Evolutionary conservation across 1,139 yeast species (phyloP).

Genomic region (Geotrichum restrictum): DNA sequence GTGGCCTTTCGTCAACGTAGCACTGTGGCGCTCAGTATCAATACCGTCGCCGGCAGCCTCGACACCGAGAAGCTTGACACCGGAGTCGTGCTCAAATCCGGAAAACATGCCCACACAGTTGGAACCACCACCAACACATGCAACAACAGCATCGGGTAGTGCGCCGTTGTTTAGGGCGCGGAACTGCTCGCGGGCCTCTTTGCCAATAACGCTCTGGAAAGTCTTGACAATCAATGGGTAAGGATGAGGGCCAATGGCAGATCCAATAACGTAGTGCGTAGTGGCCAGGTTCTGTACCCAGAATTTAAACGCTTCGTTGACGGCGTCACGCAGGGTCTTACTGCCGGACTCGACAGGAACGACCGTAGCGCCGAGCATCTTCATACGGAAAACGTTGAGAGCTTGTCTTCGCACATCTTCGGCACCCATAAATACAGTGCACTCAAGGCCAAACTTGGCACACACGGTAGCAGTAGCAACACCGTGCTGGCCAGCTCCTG

Average conservation of each 20-base stretch:
- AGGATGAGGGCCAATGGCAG: constrained; percentile 99
- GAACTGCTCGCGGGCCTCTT: constrained; percentile 90
- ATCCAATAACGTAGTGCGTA: constrained; percentile 94
- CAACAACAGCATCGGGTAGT: constrained; percentile 89
- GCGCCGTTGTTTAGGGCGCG: constrained; percentile 69
- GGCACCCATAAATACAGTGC: constrained; percentile 98
- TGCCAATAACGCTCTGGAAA: constrained; percentile 95
- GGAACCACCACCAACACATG: constrained; percentile 99
- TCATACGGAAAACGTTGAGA: constrained; percentile 93
- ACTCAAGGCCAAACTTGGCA: constrained; percentile 92
- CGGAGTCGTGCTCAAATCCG: constrained; percentile 77
- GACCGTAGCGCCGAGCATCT: constrained; percentile 91
- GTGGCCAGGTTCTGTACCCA: constrained; percentile 87
- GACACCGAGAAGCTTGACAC: constrained; percentile 82
- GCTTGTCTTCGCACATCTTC: constrained; percentile 99
- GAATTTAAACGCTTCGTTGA: constrained; percentile 90
- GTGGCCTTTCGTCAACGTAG: constrained; percentile 85
- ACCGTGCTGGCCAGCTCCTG: constrained; percentile 99
- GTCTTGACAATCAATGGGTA: constrained; percentile 97
- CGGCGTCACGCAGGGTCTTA: constrained; percentile 92
- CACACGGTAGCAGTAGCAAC: constrained; percentile 99
- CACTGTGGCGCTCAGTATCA: constrained; percentile 81
- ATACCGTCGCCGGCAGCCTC: constrained; percentile 99
- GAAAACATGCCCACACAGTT: constrained; percentile 94
- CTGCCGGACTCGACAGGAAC: constrained; percentile 93